These are phyloP conservation scores for Astraeus odoratus DNA, from an alignment of 768 basidiomycete genomes.

Conservation along the genomic window DNA sequence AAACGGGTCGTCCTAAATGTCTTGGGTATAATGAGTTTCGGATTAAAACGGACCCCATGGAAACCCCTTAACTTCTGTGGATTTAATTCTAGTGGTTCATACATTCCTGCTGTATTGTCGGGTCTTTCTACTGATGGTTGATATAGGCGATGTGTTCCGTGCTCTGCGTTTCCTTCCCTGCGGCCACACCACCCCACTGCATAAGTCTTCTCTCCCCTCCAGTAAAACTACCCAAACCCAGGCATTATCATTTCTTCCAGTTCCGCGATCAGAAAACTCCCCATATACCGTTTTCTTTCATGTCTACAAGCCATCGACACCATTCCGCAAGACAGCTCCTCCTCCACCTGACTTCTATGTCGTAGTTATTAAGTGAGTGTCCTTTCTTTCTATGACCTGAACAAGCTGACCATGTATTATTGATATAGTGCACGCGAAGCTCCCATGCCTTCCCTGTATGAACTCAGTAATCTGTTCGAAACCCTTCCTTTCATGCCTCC, in stretches of 20 bases:
- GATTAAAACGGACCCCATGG: conserved; percentile 42
- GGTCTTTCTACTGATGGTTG: conserved; percentile 2
- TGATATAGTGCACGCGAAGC: conserved; percentile 86
- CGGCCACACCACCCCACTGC: conserved; percentile 48
- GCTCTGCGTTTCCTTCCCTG: conserved; percentile 68
- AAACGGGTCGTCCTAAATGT: conserved; percentile 5
- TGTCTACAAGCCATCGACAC: conserved; percentile 84
- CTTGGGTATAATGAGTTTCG: conserved; percentile 2
- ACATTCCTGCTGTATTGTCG: background rate
- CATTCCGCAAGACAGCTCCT: conserved; percentile 72
- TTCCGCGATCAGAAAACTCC: conserved; percentile 23
- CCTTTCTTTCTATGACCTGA: background rate
- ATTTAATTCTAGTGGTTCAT: conserved; percentile 50
- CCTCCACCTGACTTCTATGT: conserved; percentile 81
- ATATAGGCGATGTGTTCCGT: conserved; percentile 57
- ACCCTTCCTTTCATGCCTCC: conserved; percentile 56
- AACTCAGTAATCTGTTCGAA: conserved; percentile 68
- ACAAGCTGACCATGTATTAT: background rate
- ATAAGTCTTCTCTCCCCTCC: conserved; percentile 17
- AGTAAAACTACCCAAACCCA: conserved; percentile 4
- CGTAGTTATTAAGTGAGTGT: conserved; percentile 74
- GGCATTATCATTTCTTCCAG: background rate
- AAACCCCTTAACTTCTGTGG: conserved; percentile 46
- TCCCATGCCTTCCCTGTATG: conserved; percentile 72
- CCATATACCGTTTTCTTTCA: conserved; percentile 86